Percentiles rank a stretch among this genome's conserved stretches.
phyloP scores from a whole-genome alignment of 2,329 filamentous ascomycete genomes.

The Aspergillus calidoustus region DNA sequence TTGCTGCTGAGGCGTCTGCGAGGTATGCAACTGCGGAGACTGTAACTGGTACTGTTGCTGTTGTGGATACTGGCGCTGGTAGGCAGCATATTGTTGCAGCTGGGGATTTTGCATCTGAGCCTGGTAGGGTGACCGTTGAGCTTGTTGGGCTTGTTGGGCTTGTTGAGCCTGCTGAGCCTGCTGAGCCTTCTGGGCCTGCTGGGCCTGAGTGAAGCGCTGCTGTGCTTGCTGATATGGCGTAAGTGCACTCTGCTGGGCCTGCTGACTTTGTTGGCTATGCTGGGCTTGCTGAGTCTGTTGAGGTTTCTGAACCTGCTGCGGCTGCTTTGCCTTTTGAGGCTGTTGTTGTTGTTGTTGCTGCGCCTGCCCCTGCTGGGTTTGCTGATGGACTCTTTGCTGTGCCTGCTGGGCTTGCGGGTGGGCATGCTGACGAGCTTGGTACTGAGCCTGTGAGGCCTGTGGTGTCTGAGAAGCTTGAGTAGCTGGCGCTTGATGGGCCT shows the following conservation, averaged over 20 bases:
- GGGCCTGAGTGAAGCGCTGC: slow-evolving; percentile 18
- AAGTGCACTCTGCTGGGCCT: slow-evolving; percentile 17
- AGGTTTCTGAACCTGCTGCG: slow-evolving; percentile 22
- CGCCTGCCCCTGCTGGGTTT: slow-evolving; percentile 9
- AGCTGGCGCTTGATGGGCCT: slow-evolving; percentile 1
- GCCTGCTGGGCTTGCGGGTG: slow-evolving; percentile 14
- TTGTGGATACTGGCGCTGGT: slow-evolving; percentile 21
- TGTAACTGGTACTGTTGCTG: slow-evolving; percentile 22
- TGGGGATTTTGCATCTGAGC: slow-evolving; percentile 23
- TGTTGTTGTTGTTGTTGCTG: slow-evolving; percentile 18
- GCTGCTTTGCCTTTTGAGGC: slow-evolving; percentile 16
- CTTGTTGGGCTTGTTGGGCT: slow-evolving; percentile 8
- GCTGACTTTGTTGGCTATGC: slow-evolving; percentile 10
- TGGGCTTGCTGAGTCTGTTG: slow-evolving; percentile 16
- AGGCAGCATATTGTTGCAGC: slow-evolving; percentile 9
- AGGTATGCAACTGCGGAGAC: slow-evolving; percentile 7
- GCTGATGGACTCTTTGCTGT: not conserved
- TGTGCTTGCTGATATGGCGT: slow-evolving; percentile 23
- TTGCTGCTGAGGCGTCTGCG: slow-evolving; percentile 19
- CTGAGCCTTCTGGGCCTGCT: not conserved
- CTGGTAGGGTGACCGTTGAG: slow-evolving; percentile 27
- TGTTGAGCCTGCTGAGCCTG: not conserved
- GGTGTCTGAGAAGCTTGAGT: not conserved
- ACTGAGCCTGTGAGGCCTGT: not conserved
- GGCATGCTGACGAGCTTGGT: not conserved